Evolutionary conservation across 2,329 filamentous ascomycete genomes (phyloP).

Genomic region (Gremmenia infestans): DNA sequence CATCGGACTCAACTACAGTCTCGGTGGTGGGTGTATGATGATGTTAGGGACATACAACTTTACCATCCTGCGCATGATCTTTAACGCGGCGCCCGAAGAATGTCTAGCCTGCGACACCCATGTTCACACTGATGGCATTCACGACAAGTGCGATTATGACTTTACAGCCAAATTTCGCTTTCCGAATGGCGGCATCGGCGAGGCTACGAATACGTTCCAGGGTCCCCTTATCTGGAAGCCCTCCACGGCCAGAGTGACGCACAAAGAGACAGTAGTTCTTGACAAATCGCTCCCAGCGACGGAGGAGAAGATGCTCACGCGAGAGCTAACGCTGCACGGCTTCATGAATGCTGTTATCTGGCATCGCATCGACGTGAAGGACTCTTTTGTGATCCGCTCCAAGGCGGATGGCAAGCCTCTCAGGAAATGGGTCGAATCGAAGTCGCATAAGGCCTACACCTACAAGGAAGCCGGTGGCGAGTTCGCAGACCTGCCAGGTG

Average conservation of each 20-base stretch:
- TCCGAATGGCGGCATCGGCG: conserved; percentile 33
- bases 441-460: conserved; percentile 12
- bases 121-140: conserved; percentile 10
- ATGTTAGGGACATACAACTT: conserved; percentile 38
- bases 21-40: conserved; percentile 31
- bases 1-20: conserved; percentile 38
- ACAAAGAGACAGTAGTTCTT: conserved; percentile 46
- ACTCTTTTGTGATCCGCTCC: conserved; percentile 4
- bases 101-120: conserved; percentile 23
- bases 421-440: conserved; percentile 9
- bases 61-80: conserved; percentile 34
- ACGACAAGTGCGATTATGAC: conserved; percentile 29
- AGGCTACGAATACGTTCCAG: conserved; percentile 25
- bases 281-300: conserved; percentile 39
- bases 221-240: conserved; percentile 4
- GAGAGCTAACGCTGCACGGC: conserved; percentile 7
- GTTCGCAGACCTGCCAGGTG: conserved; percentile 5
- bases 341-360: conserved; percentile 6
- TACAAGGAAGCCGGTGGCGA: conserved; percentile 10
- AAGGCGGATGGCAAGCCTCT: conserved; percentile 3
- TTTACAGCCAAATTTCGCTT: conserved; percentile 36
- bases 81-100: conserved; percentile 33
- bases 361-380: conserved; percentile 14
- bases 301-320: conserved; percentile 6
- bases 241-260: conserved; percentile 32